phyloP scores from a whole-genome alignment of 805 yeast species.

The Barnettozyma siamensis region DNA sequence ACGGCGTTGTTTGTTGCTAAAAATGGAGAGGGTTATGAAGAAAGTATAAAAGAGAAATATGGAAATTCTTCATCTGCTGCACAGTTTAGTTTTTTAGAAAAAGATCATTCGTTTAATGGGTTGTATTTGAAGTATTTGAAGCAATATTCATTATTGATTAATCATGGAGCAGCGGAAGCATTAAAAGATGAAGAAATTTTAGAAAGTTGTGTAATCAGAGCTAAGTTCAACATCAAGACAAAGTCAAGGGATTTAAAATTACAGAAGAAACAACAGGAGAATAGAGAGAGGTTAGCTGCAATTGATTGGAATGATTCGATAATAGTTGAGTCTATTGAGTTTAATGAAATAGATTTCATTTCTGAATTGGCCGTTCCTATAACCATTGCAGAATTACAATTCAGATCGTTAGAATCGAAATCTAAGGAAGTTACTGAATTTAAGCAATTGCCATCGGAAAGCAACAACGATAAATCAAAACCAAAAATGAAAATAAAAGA shows the following conservation, averaged over 20 bases:
- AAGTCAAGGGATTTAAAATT: slow-evolving; percentile 33
- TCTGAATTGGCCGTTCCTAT: slow-evolving; percentile 50
- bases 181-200: slow-evolving; percentile 33
- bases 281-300: slow-evolving; percentile 55
- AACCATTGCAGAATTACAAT: slow-evolving; percentile 51
- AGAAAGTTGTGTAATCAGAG: slow-evolving; percentile 33
- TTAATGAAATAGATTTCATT: slow-evolving; percentile 54
- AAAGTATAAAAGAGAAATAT: slow-evolving; percentile 32
- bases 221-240: slow-evolving; percentile 40
- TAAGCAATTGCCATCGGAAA: too few relatives aligned
- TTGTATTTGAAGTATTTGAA: slow-evolving; percentile 43
- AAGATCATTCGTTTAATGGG: slow-evolving; percentile 53
- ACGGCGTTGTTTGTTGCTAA: slow-evolving; percentile 66
- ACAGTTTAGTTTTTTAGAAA: slow-evolving; percentile 64
- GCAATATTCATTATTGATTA: slow-evolving; percentile 43
- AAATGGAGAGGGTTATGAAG: slow-evolving; percentile 46
- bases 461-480: slow-evolving; percentile 6
- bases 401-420: slow-evolving; percentile 43
- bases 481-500: slow-evolving; percentile 51
- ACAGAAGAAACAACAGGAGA: slow-evolving; percentile 27
- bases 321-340: slow-evolving; percentile 62
- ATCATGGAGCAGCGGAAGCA: not conserved
- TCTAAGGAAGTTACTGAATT: slow-evolving; percentile 15
- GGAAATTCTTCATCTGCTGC: slow-evolving; percentile 27
- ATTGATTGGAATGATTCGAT: slow-evolving; percentile 87